Base-by-base conservation (phyloP, 2,329 filamentous ascomycete species). In the Ceratocystis variospora region DNA sequence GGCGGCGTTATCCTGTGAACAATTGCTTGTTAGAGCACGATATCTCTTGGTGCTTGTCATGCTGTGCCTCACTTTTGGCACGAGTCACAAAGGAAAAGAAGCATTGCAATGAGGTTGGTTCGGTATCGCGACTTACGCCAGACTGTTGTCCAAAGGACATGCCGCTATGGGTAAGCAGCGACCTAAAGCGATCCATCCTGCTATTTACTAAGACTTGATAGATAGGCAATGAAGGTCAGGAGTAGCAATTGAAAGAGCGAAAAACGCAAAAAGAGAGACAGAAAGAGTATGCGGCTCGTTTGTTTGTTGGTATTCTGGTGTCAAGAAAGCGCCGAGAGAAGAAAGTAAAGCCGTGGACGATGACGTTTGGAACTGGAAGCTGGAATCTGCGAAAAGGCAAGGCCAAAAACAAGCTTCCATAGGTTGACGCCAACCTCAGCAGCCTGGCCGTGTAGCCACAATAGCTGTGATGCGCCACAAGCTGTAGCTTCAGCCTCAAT, bases 1-100 rank as follows among this genome's bases (percentile, higher is more conserved):
- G 74, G 88, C 92, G 48, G 85, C 83, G 71, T 93, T 94, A 73
- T 97, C 93, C 90, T 96, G 71, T 3, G 45, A 41, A 61, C 19
- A 37, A 37, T 50, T 46, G 7, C 15, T 5, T 28, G 7, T 53
- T 25, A 5, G 5, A 15, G 22, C 8, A 53, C 19, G 10, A 53
- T 33, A 33, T 48, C 6, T 28, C 2, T 3, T 45, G 5, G 19
- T 2, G 10, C n/a, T 3, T 33, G 28, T 17, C 31, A 6, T 37
- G 22, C 17, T 15, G 15, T 28, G n/a, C 33, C 8, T 25, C 48
- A 15, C 15, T 15, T 12, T 53, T 53, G 3, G 48, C 48, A 25
- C 48, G 10, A 15, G 48, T 0, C 37, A 15, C 3, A 15, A 28
- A 28, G 15, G 48, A 28, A 28, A 53, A 25, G 22, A 22, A 53